A percentile compares a stretch with the other conserved stretches of the same genome.
Evolutionary conservation across 441 rosid genomes (phyloP).

Genomic region (Populus hybrid): DNA sequence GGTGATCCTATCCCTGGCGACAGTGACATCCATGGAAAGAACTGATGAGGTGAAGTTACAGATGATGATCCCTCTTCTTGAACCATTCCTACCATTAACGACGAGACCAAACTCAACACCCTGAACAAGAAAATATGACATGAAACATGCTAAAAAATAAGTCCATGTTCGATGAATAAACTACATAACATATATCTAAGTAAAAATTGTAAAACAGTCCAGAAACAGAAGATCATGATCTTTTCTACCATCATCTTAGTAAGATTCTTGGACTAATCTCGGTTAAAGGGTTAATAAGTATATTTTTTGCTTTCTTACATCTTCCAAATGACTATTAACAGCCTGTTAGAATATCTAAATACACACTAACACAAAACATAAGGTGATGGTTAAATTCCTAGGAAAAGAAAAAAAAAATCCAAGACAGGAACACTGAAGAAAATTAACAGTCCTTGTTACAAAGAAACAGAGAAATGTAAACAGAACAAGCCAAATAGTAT

Average conservation of each 20-base stretch:
- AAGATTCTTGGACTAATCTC: not conserved
- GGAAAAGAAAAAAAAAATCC: not conserved
- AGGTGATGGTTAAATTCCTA: not conserved
- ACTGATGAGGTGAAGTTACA: conserved; percentile 49
- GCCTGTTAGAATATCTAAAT: not conserved
- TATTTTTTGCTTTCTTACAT: not conserved
- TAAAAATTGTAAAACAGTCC: not conserved
- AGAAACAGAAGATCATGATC: not conserved
- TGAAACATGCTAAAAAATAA: not conserved
- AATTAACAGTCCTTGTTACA: not conserved
- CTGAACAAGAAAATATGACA: not conserved
- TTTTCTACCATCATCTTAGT: not conserved
- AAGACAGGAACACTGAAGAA: not conserved
- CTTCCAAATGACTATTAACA: not conserved
- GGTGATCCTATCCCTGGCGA: conserved; percentile 63
- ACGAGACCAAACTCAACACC: conserved; percentile 11
- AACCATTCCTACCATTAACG: conserved; percentile 43
- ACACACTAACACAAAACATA: not conserved
- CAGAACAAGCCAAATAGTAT: not conserved
- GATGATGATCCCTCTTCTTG: conserved; percentile 61
- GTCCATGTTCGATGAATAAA: not conserved
- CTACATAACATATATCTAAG: not conserved
- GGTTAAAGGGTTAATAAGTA: not conserved
- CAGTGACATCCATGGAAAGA: conserved; percentile 50
- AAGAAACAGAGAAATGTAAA: not conserved